Conservation (phyloP, 139 green algal genomes). For the Picochlorum sp. region DNA sequence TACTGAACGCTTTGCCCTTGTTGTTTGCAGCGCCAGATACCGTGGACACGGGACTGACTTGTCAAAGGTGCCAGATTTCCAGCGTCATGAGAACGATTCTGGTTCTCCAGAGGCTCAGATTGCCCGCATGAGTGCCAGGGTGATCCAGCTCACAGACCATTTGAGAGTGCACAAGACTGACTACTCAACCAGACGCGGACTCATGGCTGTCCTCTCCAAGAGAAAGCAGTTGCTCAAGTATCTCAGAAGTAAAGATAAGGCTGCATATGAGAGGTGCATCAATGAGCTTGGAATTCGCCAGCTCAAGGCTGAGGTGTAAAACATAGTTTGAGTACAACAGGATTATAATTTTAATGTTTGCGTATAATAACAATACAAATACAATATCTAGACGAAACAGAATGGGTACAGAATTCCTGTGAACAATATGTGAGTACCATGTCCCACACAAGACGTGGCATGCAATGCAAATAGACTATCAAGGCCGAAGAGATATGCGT, state of each 20-base stretch:
- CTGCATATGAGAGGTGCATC: slow-evolving; percentile 14
- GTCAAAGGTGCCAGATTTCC: slow-evolving; percentile 31
- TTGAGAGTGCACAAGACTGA: slow-evolving; percentile 54
- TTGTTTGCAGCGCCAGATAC: slow-evolving; percentile 28
- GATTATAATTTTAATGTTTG: background rate
- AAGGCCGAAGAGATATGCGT: too few relatives aligned
- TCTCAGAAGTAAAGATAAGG: slow-evolving; percentile 15
- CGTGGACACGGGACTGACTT: slow-evolving; percentile 43
- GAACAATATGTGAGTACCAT: too few relatives aligned
- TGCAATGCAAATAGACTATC: too few relatives aligned
- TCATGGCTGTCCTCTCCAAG: slow-evolving; percentile 34
- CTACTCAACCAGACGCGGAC: slow-evolving; percentile 34
- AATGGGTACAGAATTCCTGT: too few relatives aligned
- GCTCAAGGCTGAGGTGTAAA: slow-evolving; percentile 15
- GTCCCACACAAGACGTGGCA: too few relatives aligned
- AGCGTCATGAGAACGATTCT: slow-evolving; percentile 27
- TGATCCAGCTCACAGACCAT: slow-evolving; percentile 51
- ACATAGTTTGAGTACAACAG: background rate
- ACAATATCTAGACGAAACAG: too few relatives aligned
- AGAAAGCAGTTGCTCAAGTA: slow-evolving; percentile 45
- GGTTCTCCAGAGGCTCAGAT: slow-evolving; percentile 53
- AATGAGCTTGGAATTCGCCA: slow-evolving; percentile 20
- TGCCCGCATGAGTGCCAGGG: slow-evolving; percentile 36
- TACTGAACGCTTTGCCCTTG: too few relatives aligned
- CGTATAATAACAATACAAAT: background rate